These are phyloP conservation scores for Haematococcus lacustris DNA, from an alignment of 139 green algal species.

Conservation along the genomic window DNA sequence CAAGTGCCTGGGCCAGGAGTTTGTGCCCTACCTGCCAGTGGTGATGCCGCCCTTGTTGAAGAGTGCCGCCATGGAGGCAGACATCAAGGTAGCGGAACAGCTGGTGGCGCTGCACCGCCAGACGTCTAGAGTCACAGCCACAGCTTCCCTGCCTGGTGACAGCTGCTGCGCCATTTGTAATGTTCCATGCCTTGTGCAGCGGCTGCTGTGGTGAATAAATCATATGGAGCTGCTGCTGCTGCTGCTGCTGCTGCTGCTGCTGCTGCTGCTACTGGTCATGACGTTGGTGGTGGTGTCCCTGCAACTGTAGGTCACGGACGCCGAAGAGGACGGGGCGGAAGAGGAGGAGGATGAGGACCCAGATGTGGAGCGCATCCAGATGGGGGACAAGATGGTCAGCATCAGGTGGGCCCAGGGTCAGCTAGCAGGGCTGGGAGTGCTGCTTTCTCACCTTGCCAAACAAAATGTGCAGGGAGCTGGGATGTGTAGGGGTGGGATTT, in stretches of 20 bases:
- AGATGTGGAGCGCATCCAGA: constrained; percentile 53
- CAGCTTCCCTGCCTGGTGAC: too few relatives aligned
- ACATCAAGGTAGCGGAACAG: constrained; percentile 75
- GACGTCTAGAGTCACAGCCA: too few relatives aligned
- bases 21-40: constrained; percentile 86
- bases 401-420: constrained; percentile 37
- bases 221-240: not conserved
- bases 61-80: constrained; percentile 71
- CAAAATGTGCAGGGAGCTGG: not conserved
- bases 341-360: constrained; percentile 64
- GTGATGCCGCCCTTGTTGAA: constrained; percentile 93
- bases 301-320: constrained; percentile 11
- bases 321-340: constrained; percentile 32
- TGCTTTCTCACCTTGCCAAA: not conserved
- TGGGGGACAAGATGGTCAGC: constrained; percentile 44
- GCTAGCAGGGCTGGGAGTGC: not conserved
- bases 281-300: not conserved
- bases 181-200: not conserved
- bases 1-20: constrained; percentile 93
- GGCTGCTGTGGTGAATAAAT: not conserved
- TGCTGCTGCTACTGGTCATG: not conserved
- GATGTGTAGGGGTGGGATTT: not conserved
- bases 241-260: not conserved
- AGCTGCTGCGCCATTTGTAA: not conserved
- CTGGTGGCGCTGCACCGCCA: not conserved